Base-by-base conservation (phyloP, 805 yeast species). In the Candida coleopterorum region DNA sequence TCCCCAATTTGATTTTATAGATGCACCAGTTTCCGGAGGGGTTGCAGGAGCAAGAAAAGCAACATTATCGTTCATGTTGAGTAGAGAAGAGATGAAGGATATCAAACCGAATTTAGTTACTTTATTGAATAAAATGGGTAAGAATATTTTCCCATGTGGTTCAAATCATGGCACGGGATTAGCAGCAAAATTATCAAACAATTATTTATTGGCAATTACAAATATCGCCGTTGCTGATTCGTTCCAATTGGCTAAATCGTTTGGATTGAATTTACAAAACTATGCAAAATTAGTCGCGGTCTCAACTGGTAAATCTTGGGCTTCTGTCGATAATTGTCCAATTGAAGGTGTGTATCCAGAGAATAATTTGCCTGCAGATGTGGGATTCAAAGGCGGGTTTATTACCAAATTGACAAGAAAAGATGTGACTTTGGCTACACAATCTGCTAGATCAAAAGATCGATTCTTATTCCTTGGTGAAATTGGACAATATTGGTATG, bases 21-120 rank as follows among this genome's bases (percentile, higher is more conserved):
- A 74, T 46, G 67, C 79, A 8, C 79, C 79, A 0, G 79, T 74
- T 1, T 70, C 76, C 8, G 79, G 79, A 3, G 79, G 79, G 11
- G 73, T 68, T 1, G 68, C 67, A 1, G 79, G 79, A 1, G 79
- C 79, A 6, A 49, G 68, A 34, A 71, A 73, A 35, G 79, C 64
- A 1, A 65, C 76, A 0, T 56, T 74, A 30, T 68, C 76, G 2
- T 74, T 74, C 47, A 74, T 74, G 79, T 64, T 74, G 10, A 73
- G 77, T 1, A 45, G 70, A 32, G 45, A 52, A 9, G 40, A 48
- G 25, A 52, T 50, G 9, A 56, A 49, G 10, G 50, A 51, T 14
- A 49, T 68, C 16, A 43, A 61, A 3, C 63, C 65, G 1, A 29
- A 40, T 0, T 62, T 74, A 41, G 42, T 48, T 11, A 43, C 30